Conservation (phyloP, 805 yeast species). For the Suhomyces faveliae region DNA sequence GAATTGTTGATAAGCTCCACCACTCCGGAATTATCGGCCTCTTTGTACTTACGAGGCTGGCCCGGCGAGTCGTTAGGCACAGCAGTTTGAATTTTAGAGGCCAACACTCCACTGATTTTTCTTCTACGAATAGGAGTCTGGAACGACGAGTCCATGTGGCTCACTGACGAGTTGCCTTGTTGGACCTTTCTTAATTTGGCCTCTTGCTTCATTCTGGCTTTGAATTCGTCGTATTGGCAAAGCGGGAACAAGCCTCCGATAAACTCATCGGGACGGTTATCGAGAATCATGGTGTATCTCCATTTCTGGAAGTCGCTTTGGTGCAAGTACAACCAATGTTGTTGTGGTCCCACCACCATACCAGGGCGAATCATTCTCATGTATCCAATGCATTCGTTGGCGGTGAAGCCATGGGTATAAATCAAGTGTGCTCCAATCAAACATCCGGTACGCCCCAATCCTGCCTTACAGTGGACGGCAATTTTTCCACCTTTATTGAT, state of each 20-base stretch:
- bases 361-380: slow-evolving; percentile 97
- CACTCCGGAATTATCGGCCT: slow-evolving; percentile 28
- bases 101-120: slow-evolving; percentile 64
- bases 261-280: slow-evolving; percentile 59
- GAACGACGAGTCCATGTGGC: slow-evolving; percentile 48
- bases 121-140: slow-evolving; percentile 72
- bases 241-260: slow-evolving; percentile 69
- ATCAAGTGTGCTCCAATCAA: slow-evolving; percentile 95
- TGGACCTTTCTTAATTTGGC: slow-evolving; percentile 37
- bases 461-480: slow-evolving; percentile 99
- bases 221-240: slow-evolving; percentile 60
- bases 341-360: slow-evolving; percentile 99
- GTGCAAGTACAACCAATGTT: slow-evolving; percentile 95
- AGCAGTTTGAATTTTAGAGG: slow-evolving; percentile 67
- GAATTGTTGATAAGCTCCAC: slow-evolving; percentile 44
- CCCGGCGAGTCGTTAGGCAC: slow-evolving; percentile 95
- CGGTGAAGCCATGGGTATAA: slow-evolving; percentile 95
- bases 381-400: slow-evolving; percentile 93
- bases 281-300: slow-evolving; percentile 86
- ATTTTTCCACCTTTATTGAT: slow-evolving; percentile 85
- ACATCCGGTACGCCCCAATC: slow-evolving; percentile 97
- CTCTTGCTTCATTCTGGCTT: slow-evolving; percentile 49
- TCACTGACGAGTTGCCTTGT: slow-evolving; percentile 25
- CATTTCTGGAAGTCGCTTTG: slow-evolving; percentile 96
- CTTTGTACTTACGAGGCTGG: slow-evolving; percentile 78